Base-by-base conservation (phyloP, 805 yeast genomes). In the Teunomyces gatunensis region DNA sequence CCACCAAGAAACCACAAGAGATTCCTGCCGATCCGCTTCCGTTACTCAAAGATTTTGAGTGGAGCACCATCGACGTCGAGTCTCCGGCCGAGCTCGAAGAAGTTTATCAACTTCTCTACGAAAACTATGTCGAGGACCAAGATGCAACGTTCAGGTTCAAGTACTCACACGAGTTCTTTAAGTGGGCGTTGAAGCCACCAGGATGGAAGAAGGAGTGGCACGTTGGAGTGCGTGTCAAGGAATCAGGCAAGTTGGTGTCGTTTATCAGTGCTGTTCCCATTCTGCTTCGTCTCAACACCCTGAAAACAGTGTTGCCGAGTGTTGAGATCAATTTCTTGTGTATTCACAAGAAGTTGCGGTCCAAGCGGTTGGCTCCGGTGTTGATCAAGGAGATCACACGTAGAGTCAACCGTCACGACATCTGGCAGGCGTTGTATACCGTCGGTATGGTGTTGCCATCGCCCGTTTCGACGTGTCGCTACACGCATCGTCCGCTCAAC, bases 351-450 rank as follows among this genome's bases (percentile, higher is more conserved):
- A 89, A 92, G 67, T 77, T 94, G 55, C 79, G 99, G 62, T 78
- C 89, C n/a, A 94, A 94, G 66, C 83, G 99, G 58, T 76, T 94
- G 63, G 91, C 99, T 0, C 99, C 99, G 1, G 87, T 94, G 10
- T 73, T 94, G 59, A 94, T 94, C 66, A 87, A 87, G 60, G 99
- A 94, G 67, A 86, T 94, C 54, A 94, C 98, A 3, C 79, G 99
- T 63, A 78, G 98, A 56, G 94, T 94, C 53, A 92, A 94, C 68
- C 77, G 80, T 52, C 75, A 77, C 39, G 81, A 87, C 49, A 87
- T 91, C 50, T 94, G 97, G 96, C 97, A 91, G 66, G 99, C 98
- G 0, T 77, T 94, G 50, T 89, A 89, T 68, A 92, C 99, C 7
- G 96, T 92, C 0, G 99, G 98, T 9, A 82, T 84, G 2, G 84